These are phyloP conservation scores for Phialophora tarda DNA, from an alignment of 2,329 filamentous ascomycete genomes.

Conservation along the genomic window DNA sequence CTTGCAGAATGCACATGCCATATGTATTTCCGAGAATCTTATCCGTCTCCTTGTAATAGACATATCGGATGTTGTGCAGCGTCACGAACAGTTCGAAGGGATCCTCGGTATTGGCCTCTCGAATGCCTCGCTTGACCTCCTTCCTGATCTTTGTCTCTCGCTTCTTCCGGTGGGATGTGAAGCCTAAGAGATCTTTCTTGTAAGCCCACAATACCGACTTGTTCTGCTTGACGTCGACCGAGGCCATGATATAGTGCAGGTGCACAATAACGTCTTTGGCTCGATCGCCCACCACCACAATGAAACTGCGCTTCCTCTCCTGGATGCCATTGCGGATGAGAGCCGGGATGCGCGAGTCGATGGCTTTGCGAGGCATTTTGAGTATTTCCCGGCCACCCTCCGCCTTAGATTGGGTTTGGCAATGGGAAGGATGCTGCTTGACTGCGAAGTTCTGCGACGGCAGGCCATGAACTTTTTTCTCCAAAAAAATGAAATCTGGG, in stretches of 20 bases:
- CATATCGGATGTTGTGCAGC: slow-evolving; percentile 95
- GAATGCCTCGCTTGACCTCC: slow-evolving; percentile 91
- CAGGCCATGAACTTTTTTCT: slow-evolving; percentile 10
- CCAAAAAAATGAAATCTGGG: slow-evolving; percentile 30
- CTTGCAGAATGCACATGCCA: slow-evolving; percentile 97
- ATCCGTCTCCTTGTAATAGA: slow-evolving; percentile 99
- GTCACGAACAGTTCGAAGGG: slow-evolving; percentile 97
- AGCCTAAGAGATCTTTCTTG: slow-evolving; percentile 95
- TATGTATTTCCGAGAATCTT: slow-evolving; percentile 98
- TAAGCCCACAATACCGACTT: slow-evolving; percentile 98
- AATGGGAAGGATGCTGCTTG: not conserved
- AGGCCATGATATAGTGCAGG: slow-evolving; percentile 90
- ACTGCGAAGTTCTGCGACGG: not conserved
- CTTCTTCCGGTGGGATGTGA: slow-evolving; percentile 97
- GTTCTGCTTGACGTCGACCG: slow-evolving; percentile 87
- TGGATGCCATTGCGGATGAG: slow-evolving; percentile 88
- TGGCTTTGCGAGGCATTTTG: slow-evolving; percentile 57
- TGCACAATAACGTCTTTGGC: slow-evolving; percentile 97
- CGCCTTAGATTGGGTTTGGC: slow-evolving; percentile 14
- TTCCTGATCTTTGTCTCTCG: slow-evolving; percentile 98
- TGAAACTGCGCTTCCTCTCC: slow-evolving; percentile 98
- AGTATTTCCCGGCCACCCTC: slow-evolving; percentile 30
- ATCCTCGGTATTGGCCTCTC: slow-evolving; percentile 90
- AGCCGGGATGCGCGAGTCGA: slow-evolving; percentile 87
- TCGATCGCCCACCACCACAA: slow-evolving; percentile 91